Base-by-base conservation (phyloP, 805 yeast genomes). In the Spathaspora boniae region DNA sequence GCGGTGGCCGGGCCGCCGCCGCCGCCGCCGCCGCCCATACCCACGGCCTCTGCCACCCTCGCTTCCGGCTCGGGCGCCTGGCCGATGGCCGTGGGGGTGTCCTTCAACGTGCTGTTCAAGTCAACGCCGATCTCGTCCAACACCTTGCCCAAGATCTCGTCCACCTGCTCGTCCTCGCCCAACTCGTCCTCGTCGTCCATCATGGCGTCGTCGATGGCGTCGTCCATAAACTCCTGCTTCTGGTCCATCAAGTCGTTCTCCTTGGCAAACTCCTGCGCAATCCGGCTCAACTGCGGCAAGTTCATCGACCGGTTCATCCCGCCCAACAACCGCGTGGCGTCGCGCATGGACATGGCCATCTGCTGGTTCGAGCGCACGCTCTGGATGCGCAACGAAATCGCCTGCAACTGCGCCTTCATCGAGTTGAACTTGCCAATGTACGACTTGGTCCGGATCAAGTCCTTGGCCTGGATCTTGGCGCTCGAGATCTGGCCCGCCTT, bases 181-280 rank as follows among this genome's bases (percentile, higher is more conserved):
- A 80, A 84, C 39, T 86, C 78, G 38, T 61, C 68, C 18, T 62
- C 68, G 50, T 86, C 97, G 51, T 82, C 87, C 36, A 83, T 95
- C 93, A 93, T 87, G 14, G 93, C 85, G 57, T 91, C 96, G 55
- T 93, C 99, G 50, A 93, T 82, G 14, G 96, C 94, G 56, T 93
- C 98, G 56, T 93, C 98, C 84, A 93, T 93, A 78, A 94, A 86
- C 58, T 94, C 99, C 60, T 94, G 98, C 53, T 95, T 82, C 64
- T 93, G 98, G 59, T 91, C 97, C 98, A 93, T 93, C 49, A 94
- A 67, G 55, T 94, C 98, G 60, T 85, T 86, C 53, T 91, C 95
- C 51, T 78, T 80, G 52, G 93, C 95, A 59, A 93, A 93, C 51
- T 93, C 98, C 84, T 86, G 89, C 2, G 97, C 87, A 15, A 93